These are phyloP conservation scores for Starmerella cellae DNA, from an alignment of 805 yeast genomes.

Conservation along the genomic window DNA sequence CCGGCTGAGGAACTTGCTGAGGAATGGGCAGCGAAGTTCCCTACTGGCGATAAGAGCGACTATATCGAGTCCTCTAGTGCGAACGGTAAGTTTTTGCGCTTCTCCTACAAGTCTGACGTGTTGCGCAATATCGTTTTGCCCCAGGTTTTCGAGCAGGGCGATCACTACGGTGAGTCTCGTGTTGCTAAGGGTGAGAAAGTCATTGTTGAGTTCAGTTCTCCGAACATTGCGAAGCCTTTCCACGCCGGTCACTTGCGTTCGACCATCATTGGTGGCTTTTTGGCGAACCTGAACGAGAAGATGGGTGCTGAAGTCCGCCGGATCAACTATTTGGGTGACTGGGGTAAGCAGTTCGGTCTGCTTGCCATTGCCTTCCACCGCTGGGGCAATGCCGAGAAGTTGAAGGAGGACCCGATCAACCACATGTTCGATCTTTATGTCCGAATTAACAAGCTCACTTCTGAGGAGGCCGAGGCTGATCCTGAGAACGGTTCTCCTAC, in stretches of 20 bases:
- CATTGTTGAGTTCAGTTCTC: slow-evolving; percentile 85
- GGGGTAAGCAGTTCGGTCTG: slow-evolving; percentile 98
- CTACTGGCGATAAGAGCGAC: slow-evolving; percentile 39
- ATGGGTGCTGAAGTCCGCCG: slow-evolving; percentile 87
- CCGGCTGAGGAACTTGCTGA: slow-evolving; percentile 57
- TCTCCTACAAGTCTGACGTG: slow-evolving; percentile 57
- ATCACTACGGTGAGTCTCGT: slow-evolving; percentile 59
- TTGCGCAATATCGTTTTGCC: slow-evolving; percentile 57
- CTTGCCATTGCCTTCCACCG: slow-evolving; percentile 83
- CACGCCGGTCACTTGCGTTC: slow-evolving; percentile 98
- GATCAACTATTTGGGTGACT: slow-evolving; percentile 93
- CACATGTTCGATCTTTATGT: slow-evolving; percentile 94
- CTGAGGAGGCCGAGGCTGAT: slow-evolving; percentile 44
- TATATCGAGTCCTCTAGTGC: slow-evolving; percentile 60
- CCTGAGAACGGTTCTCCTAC: slow-evolving; percentile 44
- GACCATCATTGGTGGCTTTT: slow-evolving; percentile 93
- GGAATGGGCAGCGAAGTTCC: slow-evolving; percentile 69
- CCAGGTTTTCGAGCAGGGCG: slow-evolving; percentile 48
- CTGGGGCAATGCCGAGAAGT: slow-evolving; percentile 67
- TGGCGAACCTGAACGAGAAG: slow-evolving; percentile 77
- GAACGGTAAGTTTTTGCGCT: slow-evolving; percentile 84
- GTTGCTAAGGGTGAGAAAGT: slow-evolving; percentile 59
- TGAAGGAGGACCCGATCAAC: slow-evolving; percentile 71
- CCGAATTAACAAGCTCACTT: slow-evolving; percentile 63
- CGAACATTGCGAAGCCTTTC: slow-evolving; percentile 98